Percentiles rank a stretch among this genome's conserved stretches.
phyloP scores from a whole-genome alignment of 192 early-diverging fungal species.

The Helicostylum pulchrum region DNA sequence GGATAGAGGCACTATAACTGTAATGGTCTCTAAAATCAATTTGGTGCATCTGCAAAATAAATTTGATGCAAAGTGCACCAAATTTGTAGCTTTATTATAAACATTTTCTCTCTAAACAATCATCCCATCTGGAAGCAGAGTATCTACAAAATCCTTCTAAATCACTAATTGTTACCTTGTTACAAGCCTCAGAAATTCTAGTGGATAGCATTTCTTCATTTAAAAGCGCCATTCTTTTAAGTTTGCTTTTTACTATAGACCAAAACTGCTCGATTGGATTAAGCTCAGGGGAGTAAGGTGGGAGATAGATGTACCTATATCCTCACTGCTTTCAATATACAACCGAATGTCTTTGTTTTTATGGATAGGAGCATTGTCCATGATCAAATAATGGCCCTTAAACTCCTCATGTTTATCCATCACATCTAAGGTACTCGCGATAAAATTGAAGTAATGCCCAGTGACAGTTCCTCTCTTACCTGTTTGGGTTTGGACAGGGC shows the following conservation, averaged over 20 bases:
- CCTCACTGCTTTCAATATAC: slow-evolving; percentile 9
- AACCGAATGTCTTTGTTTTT: not conserved
- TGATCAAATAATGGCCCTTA: slow-evolving; percentile 23
- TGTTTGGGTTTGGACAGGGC: not conserved
- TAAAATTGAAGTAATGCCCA: slow-evolving; percentile 1
- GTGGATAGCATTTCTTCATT: not conserved
- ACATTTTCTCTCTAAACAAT: slow-evolving; percentile 10
- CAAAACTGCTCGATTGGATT: slow-evolving; percentile 6
- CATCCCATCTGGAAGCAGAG: not conserved
- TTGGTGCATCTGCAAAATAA: no score
- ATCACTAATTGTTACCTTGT: not conserved
- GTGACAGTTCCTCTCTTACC: slow-evolving; percentile 3
- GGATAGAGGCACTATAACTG: no score
- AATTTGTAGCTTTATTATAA: no score
- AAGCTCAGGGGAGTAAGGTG: slow-evolving; percentile 3
- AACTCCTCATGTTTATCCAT: slow-evolving; percentile 8
- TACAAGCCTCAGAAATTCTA: not conserved
- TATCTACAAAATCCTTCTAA: slow-evolving; percentile 9
- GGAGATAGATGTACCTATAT: slow-evolving; percentile 14
- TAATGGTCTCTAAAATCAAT: no score
- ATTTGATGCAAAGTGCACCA: no score
- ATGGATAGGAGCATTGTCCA: slow-evolving; percentile 26
- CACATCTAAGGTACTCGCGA: slow-evolving; percentile 8
- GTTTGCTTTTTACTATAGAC: slow-evolving; percentile 8
- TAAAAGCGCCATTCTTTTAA: slow-evolving; percentile 8